Evolutionary conservation across 2,329 filamentous ascomycete species (phyloP).

Genomic region (Fusarium sp.): DNA sequence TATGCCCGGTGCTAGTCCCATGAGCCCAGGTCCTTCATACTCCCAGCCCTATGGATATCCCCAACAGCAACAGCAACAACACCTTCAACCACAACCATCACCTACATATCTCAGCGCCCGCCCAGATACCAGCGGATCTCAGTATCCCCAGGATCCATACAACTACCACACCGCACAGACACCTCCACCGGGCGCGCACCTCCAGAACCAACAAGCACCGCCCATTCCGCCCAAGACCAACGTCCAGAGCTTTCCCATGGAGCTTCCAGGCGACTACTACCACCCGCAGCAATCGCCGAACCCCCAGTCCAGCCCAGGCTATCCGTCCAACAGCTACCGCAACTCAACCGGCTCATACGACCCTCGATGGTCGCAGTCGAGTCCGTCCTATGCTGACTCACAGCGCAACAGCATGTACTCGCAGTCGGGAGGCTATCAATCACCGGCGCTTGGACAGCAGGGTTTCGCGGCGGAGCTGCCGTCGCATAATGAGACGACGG

Average conservation of each 20-base stretch:
- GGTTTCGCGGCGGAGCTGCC: slow-evolving; percentile 57
- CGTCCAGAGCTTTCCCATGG: slow-evolving; percentile 48
- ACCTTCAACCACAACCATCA: slow-evolving; percentile 42
- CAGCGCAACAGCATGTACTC: slow-evolving; percentile 45
- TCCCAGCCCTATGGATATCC: slow-evolving; percentile 40
- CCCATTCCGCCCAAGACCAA: slow-evolving; percentile 42
- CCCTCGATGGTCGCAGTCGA: slow-evolving; percentile 57
- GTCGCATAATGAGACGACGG: slow-evolving; percentile 60
- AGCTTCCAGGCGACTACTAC: slow-evolving; percentile 63
- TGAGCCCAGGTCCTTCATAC: slow-evolving; percentile 37
- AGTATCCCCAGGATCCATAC: slow-evolving; percentile 37
- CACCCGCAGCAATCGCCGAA: slow-evolving; percentile 53
- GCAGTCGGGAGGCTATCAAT: slow-evolving; percentile 48
- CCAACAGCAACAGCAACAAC: slow-evolving; percentile 39
- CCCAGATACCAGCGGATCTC: slow-evolving; percentile 24
- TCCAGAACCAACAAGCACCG: slow-evolving; percentile 38
- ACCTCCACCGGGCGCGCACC: slow-evolving; percentile 32
- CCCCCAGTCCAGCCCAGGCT: slow-evolving; percentile 35
- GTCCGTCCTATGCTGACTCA: slow-evolving; percentile 34
- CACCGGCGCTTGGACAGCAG: slow-evolving; percentile 56
- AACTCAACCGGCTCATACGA: slow-evolving; percentile 45
- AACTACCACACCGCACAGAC: slow-evolving; percentile 35
- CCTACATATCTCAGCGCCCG: slow-evolving; percentile 34
- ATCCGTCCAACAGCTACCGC: slow-evolving; percentile 35
- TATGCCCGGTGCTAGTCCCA: slow-evolving; percentile 4